Conservation (phyloP, 208 protist species). For the Leishmania turanica region DNA sequence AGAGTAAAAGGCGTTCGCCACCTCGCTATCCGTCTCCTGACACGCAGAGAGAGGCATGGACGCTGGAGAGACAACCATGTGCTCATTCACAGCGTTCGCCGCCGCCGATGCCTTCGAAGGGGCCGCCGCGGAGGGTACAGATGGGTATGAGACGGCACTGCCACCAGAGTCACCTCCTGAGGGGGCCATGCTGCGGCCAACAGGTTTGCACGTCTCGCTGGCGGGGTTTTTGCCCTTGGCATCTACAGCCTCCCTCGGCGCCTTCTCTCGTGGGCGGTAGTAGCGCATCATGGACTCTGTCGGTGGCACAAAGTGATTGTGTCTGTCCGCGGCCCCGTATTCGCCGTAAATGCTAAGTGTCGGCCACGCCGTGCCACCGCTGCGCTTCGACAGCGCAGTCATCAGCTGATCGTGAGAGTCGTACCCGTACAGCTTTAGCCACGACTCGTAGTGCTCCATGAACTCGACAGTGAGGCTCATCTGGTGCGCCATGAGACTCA, state of each 20-base stretch:
- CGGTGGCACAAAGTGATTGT: constrained; percentile 43
- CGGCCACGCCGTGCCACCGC: constrained; percentile 33
- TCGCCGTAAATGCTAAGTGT: constrained; percentile 19
- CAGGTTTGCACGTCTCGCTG: background rate
- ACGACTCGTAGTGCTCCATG: constrained; percentile 68
- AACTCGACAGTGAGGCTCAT: constrained; percentile 52
- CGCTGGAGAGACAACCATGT: constrained; percentile 4
- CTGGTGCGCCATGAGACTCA: constrained; percentile 66
- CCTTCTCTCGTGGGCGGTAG: constrained; percentile 1
- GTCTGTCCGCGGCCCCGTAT: background rate
- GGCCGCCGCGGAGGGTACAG: background rate
- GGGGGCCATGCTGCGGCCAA: background rate
- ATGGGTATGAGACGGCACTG: background rate
- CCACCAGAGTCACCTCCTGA: background rate
- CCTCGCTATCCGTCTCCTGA: background rate
- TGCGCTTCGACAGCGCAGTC: constrained; percentile 38
- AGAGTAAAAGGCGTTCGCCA: constrained; percentile 11
- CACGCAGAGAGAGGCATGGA: background rate
- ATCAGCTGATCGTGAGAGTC: constrained; percentile 57
- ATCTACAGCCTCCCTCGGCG: background rate
- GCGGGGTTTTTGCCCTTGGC: background rate
- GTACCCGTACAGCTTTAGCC: constrained; percentile 66
- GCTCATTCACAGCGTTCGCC: background rate
- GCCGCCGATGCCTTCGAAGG: background rate
- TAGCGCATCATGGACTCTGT: constrained; percentile 32